Conservation (phyloP, 2,329 filamentous ascomycete species). For the Metarhizium rileyi region DNA sequence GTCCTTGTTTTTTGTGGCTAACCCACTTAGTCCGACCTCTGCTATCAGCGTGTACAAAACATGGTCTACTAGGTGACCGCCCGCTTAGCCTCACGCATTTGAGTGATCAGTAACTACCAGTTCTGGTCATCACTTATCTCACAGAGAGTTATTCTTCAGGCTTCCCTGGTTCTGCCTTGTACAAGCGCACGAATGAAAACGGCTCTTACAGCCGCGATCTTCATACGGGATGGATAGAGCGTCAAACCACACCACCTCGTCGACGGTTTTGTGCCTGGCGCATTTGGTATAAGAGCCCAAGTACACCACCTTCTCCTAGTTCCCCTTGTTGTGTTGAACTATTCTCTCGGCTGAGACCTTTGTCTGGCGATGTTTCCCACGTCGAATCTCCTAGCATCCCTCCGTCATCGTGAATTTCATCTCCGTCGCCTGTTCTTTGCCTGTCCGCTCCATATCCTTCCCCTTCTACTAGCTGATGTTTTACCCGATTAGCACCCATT, state of each 20-base stretch:
- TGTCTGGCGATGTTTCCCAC: constrained; percentile 48
- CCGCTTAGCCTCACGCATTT: too few species aligned
- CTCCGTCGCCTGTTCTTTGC: constrained; percentile 39
- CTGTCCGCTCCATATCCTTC: constrained; percentile 35
- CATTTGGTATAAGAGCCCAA: constrained; percentile 49
- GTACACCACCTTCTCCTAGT: constrained; percentile 44
- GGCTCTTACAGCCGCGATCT: background rate
- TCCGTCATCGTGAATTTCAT: constrained; percentile 40
- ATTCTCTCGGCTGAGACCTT: constrained; percentile 41
- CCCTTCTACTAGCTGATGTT: constrained; percentile 43
- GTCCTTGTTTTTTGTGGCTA: too few species aligned
- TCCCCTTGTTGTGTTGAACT: constrained; percentile 37
- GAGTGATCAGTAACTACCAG: too few species aligned
- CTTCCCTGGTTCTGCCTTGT: too few species aligned
- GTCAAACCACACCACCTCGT: constrained; percentile 28
- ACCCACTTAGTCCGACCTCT: too few species aligned
- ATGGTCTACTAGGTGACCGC: too few species aligned
- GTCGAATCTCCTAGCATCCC: constrained; percentile 46
- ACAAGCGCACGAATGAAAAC: background rate
- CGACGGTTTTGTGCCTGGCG: constrained; percentile 46
- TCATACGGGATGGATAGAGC: background rate
- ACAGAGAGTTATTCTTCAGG: too few species aligned
- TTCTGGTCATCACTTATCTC: too few species aligned
- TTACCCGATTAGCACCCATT: constrained; percentile 36
- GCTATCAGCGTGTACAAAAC: too few species aligned